These are phyloP conservation scores for Pestalotiopsis sp. DNA, from an alignment of 2,329 filamentous ascomycete species.

Conservation along the genomic window DNA sequence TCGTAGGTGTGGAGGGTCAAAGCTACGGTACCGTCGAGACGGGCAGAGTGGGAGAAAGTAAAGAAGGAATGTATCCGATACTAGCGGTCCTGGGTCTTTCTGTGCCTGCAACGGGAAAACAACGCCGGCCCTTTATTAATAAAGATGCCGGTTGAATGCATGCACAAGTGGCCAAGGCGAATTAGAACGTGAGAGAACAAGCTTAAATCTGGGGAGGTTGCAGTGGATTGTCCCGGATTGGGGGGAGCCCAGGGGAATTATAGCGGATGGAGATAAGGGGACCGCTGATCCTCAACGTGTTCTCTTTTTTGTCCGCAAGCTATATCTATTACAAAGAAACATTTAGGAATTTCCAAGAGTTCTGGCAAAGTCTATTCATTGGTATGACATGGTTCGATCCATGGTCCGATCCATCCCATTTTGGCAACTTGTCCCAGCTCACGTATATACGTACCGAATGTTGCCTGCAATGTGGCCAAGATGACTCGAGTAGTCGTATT, in stretches of 20 bases:
- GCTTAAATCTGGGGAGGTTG: slow-evolving; percentile 9
- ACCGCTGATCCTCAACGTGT: slow-evolving; percentile 15
- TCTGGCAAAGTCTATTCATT: neutral
- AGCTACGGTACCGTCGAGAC: neutral
- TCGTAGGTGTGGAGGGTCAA: slow-evolving; percentile 1
- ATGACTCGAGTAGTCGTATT: neutral
- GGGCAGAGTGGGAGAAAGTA: neutral
- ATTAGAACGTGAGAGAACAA: slow-evolving; percentile 3
- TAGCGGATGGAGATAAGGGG: neutral
- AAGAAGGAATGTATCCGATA: neutral
- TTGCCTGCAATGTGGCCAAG: neutral
- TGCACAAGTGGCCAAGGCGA: neutral
- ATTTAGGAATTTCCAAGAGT: neutral
- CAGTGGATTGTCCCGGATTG: slow-evolving; percentile 1
- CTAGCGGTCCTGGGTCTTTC: neutral
- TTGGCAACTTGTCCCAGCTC: neutral
- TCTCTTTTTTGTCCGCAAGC: slow-evolving; percentile 13
- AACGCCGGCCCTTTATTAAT: neutral
- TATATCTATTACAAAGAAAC: slow-evolving; percentile 1
- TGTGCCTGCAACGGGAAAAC: neutral
- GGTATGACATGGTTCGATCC: slow-evolving; percentile 18
- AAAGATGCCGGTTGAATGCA: slow-evolving; percentile 5
- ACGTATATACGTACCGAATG: neutral
- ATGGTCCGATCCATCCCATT: slow-evolving; percentile 14
- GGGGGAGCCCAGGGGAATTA: neutral